Base-by-base conservation (phyloP, 2,329 filamentous ascomycete species). In the Dothideomycetes sp. region DNA sequence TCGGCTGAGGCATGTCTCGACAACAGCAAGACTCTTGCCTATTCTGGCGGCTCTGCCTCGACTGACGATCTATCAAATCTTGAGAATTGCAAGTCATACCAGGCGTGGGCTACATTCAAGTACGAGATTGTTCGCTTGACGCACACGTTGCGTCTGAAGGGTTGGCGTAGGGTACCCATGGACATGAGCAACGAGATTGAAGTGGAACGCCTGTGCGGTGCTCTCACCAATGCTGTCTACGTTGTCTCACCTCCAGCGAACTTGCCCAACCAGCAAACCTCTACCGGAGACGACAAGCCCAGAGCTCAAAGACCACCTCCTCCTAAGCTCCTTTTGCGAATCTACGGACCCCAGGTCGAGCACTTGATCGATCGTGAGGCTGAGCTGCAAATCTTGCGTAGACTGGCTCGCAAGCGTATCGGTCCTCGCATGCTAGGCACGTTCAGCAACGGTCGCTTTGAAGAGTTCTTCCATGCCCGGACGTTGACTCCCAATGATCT, bases 151-250 rank as follows among this genome's bases (percentile, higher is more conserved):
- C 78, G 79, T 38, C 72, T 96, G 22, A 94, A 94, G 58, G 86
- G 89, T 8, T 98, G 91, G 91, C 77, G 88, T 38, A 79, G 79
- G 44, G 77, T 98, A 1, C 75, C 85, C 0, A 64, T 89, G 37
- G 81, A 84, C 9, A 67, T 69, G 46, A 83, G 81, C 47, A 74
- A 77, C 37, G 69, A 68, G 29, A 79, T 91, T 46, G 71, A 72
- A 2, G 81, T 91, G 4, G 73, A 84, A 59, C 74, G 84, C 36
- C 68, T 93, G 19, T 95, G 89, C 57, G 91, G 91, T 45, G 91
- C 91, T 7, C 64, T 98, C 49, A 98, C 91, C 15, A 98, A 98
- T 56, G 87, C 89, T 9, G 88, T 98, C 27, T 98, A 96, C 56
- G 87, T 94, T 37, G 87, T 96, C 16, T 82, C 78, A 2, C 88